These are phyloP conservation scores for Suillus americanus DNA, from an alignment of 768 basidiomycete species.

Conservation along the genomic window DNA sequence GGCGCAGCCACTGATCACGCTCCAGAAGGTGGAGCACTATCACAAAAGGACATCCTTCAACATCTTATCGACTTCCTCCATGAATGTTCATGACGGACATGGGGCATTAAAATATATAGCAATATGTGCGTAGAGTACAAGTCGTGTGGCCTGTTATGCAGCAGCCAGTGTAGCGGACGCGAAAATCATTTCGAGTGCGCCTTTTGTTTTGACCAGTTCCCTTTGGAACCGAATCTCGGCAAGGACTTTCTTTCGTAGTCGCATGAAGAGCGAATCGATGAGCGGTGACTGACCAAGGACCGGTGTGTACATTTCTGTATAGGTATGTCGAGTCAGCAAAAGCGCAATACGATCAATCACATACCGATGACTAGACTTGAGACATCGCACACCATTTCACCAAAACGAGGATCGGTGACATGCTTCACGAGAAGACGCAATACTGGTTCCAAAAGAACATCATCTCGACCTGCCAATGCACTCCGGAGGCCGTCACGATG, in stretches of 20 bases:
- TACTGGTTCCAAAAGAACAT: constrained; percentile 89
- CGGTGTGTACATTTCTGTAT: constrained; percentile 83
- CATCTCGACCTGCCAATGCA: constrained; percentile 89
- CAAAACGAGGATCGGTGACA: constrained; percentile 88
- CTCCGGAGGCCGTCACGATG: constrained; percentile 86
- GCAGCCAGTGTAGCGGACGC: constrained; percentile 48
- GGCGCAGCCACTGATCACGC: constrained; percentile 24
- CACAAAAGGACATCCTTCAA: constrained; percentile 67
- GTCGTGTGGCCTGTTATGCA: constrained; percentile 16
- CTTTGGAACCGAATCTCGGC: constrained; percentile 87
- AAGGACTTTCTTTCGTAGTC: constrained; percentile 79
- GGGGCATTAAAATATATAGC: constrained; percentile 16
- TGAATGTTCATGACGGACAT: constrained; percentile 20
- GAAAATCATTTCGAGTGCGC: constrained; percentile 90
- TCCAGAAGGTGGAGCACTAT: constrained; percentile 40
- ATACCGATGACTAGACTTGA: constrained; percentile 80
- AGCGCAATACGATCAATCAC: constrained; percentile 22
- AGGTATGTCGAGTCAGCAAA: constrained; percentile 9
- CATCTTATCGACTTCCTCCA: constrained; percentile 66
- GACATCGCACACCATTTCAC: constrained; percentile 83
- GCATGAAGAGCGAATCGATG: constrained; percentile 83
- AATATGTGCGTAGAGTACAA: constrained; percentile 15
- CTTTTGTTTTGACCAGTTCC: constrained; percentile 78
- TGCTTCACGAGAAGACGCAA: constrained; percentile 84
- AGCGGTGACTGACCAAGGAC: constrained; percentile 94